Percentiles rank a stretch among this genome's conserved stretches.
Evolutionary conservation across 2,329 filamentous ascomycete species (phyloP).

Genomic region (Fusarium oligoseptatum): DNA sequence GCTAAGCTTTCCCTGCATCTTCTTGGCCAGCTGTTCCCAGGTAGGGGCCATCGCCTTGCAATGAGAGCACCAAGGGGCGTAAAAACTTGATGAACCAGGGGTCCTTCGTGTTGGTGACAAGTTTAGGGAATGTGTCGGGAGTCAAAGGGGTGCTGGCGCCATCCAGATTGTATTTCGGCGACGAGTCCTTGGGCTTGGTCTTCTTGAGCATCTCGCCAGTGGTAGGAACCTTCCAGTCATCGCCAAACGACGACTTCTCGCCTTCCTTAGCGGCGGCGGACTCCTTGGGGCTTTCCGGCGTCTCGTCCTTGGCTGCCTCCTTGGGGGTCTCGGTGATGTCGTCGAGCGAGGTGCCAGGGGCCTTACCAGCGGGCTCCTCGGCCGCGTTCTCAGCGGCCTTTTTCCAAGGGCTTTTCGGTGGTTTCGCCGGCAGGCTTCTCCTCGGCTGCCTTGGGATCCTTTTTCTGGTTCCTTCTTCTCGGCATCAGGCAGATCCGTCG

Average conservation of each 20-base stretch:
- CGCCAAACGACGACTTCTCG: constrained; percentile 45
- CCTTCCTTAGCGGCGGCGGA: constrained; percentile 45
- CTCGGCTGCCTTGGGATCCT: constrained; percentile 53
- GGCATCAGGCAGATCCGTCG: constrained; percentile 20
- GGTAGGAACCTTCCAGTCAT: constrained; percentile 49
- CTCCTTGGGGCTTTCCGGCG: constrained; percentile 27
- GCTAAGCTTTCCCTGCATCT: constrained; percentile 91
- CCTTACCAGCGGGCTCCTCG: constrained; percentile 35
- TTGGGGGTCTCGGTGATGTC: constrained; percentile 46
- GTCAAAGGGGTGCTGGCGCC: constrained; percentile 83
- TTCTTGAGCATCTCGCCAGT: constrained; percentile 49
- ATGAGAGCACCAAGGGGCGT: constrained; percentile 96
- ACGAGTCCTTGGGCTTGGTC: constrained; percentile 62
- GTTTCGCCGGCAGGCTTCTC: constrained; percentile 33
- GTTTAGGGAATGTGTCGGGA: constrained; percentile 85
- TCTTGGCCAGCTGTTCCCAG: constrained; percentile 90
- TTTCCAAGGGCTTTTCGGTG: constrained; percentile 35
- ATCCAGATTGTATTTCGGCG: constrained; percentile 75
- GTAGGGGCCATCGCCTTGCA: constrained; percentile 93
- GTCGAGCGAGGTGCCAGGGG: constrained; percentile 30
- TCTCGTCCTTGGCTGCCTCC: constrained; percentile 24
- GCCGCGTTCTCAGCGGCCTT: constrained; percentile 31
- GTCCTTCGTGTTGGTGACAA: constrained; percentile 88
- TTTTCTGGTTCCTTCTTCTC: constrained; percentile 38
- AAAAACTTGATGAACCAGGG: constrained; percentile 99